These are phyloP conservation scores for Neopestalotiopsis sp. DNA, from an alignment of 2,329 filamentous ascomycete genomes.

Conservation along the genomic window DNA sequence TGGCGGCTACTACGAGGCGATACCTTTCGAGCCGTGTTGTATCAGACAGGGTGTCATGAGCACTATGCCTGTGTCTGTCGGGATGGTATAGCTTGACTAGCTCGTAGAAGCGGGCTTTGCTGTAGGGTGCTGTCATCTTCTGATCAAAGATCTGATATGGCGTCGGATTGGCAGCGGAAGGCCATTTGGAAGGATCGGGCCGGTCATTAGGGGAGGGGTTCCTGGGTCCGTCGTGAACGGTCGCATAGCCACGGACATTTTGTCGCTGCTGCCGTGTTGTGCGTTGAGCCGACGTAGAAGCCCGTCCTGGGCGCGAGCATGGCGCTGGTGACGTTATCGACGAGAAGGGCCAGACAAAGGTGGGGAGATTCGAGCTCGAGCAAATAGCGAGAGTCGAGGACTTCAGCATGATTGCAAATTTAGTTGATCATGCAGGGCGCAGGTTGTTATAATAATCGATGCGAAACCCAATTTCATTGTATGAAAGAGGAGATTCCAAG, in stretches of 20 bases:
- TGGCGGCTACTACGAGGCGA: slow-evolving; percentile 83
- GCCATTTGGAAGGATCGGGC: slow-evolving; percentile 45
- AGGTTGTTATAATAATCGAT: not conserved
- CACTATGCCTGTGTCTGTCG: slow-evolving; percentile 62
- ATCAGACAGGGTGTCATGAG: slow-evolving; percentile 56
- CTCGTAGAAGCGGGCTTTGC: slow-evolving; percentile 84
- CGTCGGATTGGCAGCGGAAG: slow-evolving; percentile 62
- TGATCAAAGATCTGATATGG: slow-evolving; percentile 87
- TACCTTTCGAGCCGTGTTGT: slow-evolving; percentile 83
- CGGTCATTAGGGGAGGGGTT: slow-evolving; percentile 20
- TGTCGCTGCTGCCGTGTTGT: not conserved
- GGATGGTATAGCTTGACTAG: slow-evolving; percentile 97
- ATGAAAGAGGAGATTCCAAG: not conserved
- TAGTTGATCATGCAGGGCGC: not conserved
- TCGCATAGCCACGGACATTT: slow-evolving; percentile 29
- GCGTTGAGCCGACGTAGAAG: not conserved
- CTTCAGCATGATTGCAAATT: slow-evolving; percentile 35
- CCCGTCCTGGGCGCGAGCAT: slow-evolving; percentile 10
- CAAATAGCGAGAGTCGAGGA: slow-evolving; percentile 36
- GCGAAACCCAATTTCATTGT: not conserved
- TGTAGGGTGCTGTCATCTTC: slow-evolving; percentile 70
- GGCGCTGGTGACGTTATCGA: slow-evolving; percentile 34
- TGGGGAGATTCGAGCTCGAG: slow-evolving; percentile 28
- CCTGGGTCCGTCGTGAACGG: slow-evolving; percentile 26
- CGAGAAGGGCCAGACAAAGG: slow-evolving; percentile 26